Evolutionary conservation across 257 asterid species (phyloP), one percentile per base, ranked within the genome.

Genomic region (Asclepias syriaca): DNA sequence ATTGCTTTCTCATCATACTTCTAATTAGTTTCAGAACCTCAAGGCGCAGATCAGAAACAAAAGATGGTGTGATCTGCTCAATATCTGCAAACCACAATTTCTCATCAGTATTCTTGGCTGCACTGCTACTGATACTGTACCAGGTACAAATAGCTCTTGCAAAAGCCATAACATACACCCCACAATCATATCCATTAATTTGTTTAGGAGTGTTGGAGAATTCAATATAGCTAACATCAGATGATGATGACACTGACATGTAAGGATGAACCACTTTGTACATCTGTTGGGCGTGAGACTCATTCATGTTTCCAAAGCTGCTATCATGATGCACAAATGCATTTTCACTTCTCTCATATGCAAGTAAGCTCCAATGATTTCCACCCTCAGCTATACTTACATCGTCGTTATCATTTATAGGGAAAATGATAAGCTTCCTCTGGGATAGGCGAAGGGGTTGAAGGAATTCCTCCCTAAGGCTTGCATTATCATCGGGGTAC

Each of bases 271-370:
- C 81, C 34, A 81, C 85, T 19, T 65, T 75, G 57, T 77, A 84
- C 37, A 88, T 85, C 82, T 72, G 86, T 50, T 57, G 78, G 69
- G 96, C 86, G 12, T 85, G 81, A 3, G 6, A 43, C 32, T 24
- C 59, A 65, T 89, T 93, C 70, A 77, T 21, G 63, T 79, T 77
- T 13, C 60, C 13, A 0, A 49, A 46, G 69, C 84, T 72, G 81
- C 96, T 89, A 68, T 91, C 99, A 46, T 91, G 97, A 75, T 91
- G 96, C 61, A 89, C 90, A 75, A 89, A 88, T 55, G 75, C 61
- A 68, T 89, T 84, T 58, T 84, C 77, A 12, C 77, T 61, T 66
- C 91, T 84, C 70, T 76, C 86, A 48, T 78, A 91, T 8, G 85
- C 92, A 34, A 94, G 96, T 72, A 91, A 77, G 82, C 90, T 89